Percentiles rank a stretch among this genome's conserved stretches.
Evolutionary conservation across 2,329 filamentous ascomycete species (phyloP).

Genomic region (Penicillium sclerotigenum): DNA sequence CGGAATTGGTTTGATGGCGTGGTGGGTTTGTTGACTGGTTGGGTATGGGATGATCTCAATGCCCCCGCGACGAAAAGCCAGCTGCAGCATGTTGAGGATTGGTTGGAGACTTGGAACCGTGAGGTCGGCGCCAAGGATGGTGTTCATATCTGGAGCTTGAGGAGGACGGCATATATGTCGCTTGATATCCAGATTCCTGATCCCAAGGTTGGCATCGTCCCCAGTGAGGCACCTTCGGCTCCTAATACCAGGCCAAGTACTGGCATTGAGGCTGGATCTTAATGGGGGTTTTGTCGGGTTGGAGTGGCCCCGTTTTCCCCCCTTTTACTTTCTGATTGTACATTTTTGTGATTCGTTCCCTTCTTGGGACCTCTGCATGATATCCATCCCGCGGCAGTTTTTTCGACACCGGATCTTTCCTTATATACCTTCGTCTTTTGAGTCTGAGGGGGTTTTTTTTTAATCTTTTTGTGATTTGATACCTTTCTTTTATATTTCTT

Average conservation of each 20-base stretch:
- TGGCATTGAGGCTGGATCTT: conserved; percentile 24
- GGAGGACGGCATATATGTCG: conserved; percentile 82
- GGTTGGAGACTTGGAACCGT: conserved; percentile 83
- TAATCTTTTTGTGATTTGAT: conserved; percentile 18
- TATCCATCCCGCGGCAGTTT: conserved; percentile 22
- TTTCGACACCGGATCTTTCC: background rate
- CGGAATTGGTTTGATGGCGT: conserved; percentile 77
- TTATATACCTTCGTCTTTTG: conserved; percentile 6
- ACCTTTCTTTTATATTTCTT: conserved; percentile 10
- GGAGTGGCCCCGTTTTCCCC: background rate
- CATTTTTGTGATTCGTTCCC: conserved; percentile 22
- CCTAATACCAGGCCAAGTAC: conserved; percentile 37
- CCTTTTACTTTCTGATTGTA: conserved; percentile 9
- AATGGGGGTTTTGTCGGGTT: background rate
- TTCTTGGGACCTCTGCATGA: conserved; percentile 23
- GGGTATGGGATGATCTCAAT: conserved; percentile 91
- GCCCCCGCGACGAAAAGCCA: conserved; percentile 71
- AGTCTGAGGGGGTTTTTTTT: conserved; percentile 5
- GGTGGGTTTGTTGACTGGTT: conserved; percentile 79
- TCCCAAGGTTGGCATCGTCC: conserved; percentile 48
- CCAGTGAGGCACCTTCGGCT: conserved; percentile 35
- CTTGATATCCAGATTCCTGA: conserved; percentile 52
- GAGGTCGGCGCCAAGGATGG: conserved; percentile 58
- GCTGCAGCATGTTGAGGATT: conserved; percentile 68
- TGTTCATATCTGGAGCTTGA: conserved; percentile 73